Base-by-base conservation (phyloP, 352 stramenopile species). In the Phytophthora cryptogea region DNA sequence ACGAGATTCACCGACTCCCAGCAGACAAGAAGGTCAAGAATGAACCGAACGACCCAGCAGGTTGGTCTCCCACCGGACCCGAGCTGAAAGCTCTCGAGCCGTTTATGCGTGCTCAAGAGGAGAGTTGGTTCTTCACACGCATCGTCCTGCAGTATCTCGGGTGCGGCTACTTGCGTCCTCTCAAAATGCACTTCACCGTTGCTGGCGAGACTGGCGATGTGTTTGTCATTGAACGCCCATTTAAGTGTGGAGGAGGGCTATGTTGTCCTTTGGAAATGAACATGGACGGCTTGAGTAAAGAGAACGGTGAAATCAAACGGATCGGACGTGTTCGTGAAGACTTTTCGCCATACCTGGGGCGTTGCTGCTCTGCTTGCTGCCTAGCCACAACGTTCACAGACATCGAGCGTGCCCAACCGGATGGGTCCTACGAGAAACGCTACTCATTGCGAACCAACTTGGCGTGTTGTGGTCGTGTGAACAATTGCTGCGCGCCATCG, bases 401-500 rank as follows among this genome's bases (percentile, higher is more conserved):
- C 46, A 82, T 90, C 45, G 72, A 88, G n/a, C 70, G 71, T 26
- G 71, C 71, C 17, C 53, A 78, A 17, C 66, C 77, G 4, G 78
- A 84, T 33, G 80, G 76, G 20, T 55, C 74, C 5, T 88, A 80
- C 54, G 74, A 85, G 58, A 86, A 70, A 42, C 61, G 60, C 37
- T 89, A 85, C 60, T 65, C 64, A 30, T 37, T 90, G 54, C 72
- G 76, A 59, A 72, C 69, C 28, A 88, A 86, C 39, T n/a, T 78
- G 17, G 57, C 59, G 20, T 90, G 80, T 61, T 86, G 78, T 36
- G 77, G 76, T 17, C 76, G 76, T 17, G 70, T 83, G 20, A 85
- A 89, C 72, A 90, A 88, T 49, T 89, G 78, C 42, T 90, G 78
- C 45, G 78, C 78, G n/a, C 74, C 63, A 10, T 87, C 78, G 23